Percentiles rank a stretch among this genome's conserved stretches.
Conservation (phyloP, 2,329 filamentous ascomycete genomes). For the Pseudogymnoascus sp. region DNA sequence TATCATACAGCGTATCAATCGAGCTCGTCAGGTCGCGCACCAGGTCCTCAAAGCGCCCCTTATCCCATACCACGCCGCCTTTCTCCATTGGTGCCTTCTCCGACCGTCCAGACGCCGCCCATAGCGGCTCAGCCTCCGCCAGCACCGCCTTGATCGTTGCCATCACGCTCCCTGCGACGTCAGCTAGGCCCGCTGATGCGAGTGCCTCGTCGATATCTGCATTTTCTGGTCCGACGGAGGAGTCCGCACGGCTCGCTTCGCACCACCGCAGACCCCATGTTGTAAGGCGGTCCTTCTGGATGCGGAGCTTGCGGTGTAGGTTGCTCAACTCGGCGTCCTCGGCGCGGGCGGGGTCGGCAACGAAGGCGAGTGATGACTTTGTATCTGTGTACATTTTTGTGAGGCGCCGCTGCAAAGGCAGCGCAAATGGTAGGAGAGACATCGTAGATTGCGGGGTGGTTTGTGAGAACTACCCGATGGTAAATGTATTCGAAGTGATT, state of each 20-base stretch:
- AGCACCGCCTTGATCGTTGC: conserved; percentile 73
- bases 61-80: conserved; percentile 56
- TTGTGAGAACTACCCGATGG: background rate
- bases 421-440: conserved; percentile 15
- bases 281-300: conserved; percentile 71
- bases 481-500: background rate
- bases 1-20: conserved; percentile 71
- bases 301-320: conserved; percentile 67
- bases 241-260: conserved; percentile 54
- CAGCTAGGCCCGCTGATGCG: conserved; percentile 66
- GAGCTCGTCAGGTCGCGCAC: conserved; percentile 67
- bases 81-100: conserved; percentile 42
- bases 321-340: conserved; percentile 62
- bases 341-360: conserved; percentile 54
- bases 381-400: conserved; percentile 74
- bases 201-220: conserved; percentile 60
- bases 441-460: background rate
- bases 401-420: conserved; percentile 51
- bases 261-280: conserved; percentile 79
- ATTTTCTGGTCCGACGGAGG: conserved; percentile 31
- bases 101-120: conserved; percentile 50
- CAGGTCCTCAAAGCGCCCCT: conserved; percentile 65
- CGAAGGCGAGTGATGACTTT: conserved; percentile 68
- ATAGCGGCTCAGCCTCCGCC: conserved; percentile 66
- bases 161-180: conserved; percentile 71